Base-by-base conservation (phyloP, 1,284 basidiomycete genomes). In the Vanrija pseudolonga region DNA sequence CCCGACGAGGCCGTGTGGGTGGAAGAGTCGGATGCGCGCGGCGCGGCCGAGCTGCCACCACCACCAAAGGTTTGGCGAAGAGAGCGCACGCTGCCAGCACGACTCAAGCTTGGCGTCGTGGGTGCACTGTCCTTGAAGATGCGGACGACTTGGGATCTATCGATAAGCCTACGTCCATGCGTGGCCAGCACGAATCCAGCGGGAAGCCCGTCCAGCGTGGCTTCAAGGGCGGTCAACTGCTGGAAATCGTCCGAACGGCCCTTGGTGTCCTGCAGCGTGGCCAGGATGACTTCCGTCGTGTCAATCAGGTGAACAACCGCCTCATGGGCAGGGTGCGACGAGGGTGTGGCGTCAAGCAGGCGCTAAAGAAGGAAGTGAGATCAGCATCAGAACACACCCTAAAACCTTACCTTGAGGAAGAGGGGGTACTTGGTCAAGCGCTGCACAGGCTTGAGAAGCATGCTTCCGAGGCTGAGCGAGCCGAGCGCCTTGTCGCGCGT, bases 171-270 rank as follows among this genome's bases (percentile, higher is more conserved):
- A 19, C 91, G 82, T 56, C 89, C 88, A 32, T 89, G 81, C 36
- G 78, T 78, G 1, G 86, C 84, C 5, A 94, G 77, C 36, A 78
- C 73, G 24, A 80, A 78, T 4, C 78, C 74, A 2, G 77, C 54
- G 0, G 84, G 82, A 2, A 90, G 67, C 1, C 85, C 86, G 20
- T 81, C 78, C 50, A 93, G 82, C 0, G 81, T 79, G 11, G 77
- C 71, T 17, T 83, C 76, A 17, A 90, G 77, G n/a, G 79, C 73
- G 68, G 87, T 86, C 28, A 88, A 78, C 45, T 84, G 76, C 22
- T 85, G 82, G 68, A 90, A 89, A 60, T 91, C 89, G 54, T 90
- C 88, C 72, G 93, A 90, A 18, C 88, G 82, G 4, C 81, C 76
- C 69, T 91, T 92, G 58, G 91, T 88, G 60, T 90, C 88, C 47